Percentiles rank a stretch among this genome's conserved stretches.
Evolutionary conservation across 2,329 filamentous ascomycete species (phyloP).

Genomic region (Ceratocystis harringtonii): DNA sequence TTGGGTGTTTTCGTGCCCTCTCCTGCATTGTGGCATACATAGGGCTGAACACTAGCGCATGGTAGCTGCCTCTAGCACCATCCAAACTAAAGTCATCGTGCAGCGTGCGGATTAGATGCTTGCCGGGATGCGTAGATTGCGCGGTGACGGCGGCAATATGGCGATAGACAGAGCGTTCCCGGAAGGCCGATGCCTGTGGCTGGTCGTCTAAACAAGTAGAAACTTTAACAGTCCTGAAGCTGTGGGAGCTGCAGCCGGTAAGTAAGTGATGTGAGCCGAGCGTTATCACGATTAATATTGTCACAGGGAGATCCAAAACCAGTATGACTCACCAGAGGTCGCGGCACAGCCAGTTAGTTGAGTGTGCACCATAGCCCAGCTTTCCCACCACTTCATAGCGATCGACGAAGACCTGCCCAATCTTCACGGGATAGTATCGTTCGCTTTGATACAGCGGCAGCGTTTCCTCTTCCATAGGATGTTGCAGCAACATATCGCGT

Average conservation of each 20-base stretch:
- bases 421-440: constrained; percentile 20
- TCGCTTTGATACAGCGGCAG: constrained; percentile 20
- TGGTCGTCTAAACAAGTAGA: constrained; percentile 6
- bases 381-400: constrained; percentile 22
- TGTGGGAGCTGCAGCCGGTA: not conserved
- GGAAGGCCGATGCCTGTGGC: not conserved
- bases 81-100: constrained; percentile 10
- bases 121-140: constrained; percentile 10
- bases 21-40: constrained; percentile 14
- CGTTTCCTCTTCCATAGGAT: constrained; percentile 21
- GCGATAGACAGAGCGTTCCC: constrained; percentile 6
- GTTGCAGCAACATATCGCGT: constrained; percentile 15
- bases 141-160: constrained; percentile 6
- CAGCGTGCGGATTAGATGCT: constrained; percentile 10
- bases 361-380: constrained; percentile 21
- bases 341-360: constrained; percentile 21
- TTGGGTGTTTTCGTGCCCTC: constrained; percentile 6
- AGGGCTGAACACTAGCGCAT: constrained; percentile 9
- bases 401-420: constrained; percentile 20
- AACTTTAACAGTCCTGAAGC: constrained; percentile 9
- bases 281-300: not conserved
- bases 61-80: constrained; percentile 9
- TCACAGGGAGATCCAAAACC: not conserved
- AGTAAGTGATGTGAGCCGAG: not conserved
- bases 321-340: constrained; percentile 19